phyloP scores from a whole-genome alignment of 495 filamentous ascomycete genomes.

The Hyaloscypha variabilis region DNA sequence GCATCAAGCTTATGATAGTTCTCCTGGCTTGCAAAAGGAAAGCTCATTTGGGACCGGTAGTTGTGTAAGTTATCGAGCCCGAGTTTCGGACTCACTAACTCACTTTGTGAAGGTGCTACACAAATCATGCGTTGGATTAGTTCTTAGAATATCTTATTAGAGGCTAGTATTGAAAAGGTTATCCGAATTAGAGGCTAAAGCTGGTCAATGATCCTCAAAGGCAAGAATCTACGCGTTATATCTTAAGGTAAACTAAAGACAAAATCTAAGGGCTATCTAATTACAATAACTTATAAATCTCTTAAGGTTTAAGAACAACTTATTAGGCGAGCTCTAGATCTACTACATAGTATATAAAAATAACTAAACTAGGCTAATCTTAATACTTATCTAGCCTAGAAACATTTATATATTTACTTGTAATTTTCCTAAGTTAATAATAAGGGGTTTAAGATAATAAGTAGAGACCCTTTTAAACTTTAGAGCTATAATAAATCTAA shows the following conservation, averaged over 20 bases:
- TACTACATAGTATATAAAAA: conserved; percentile 6
- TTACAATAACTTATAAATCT: no score
- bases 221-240: no score
- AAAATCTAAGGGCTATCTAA: no score
- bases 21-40: no score
- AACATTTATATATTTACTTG: conserved; percentile 18
- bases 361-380: conserved; percentile 16
- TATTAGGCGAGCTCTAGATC: conserved; percentile 5
- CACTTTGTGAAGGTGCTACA: no score
- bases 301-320: conserved; percentile 24
- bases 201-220: no score
- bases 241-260: no score
- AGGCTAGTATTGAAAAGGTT: conserved; percentile 56
- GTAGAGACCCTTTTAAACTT: conserved; percentile 23
- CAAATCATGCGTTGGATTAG: conserved; percentile 92
- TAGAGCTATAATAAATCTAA: no score
- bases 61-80: no score
- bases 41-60: no score
- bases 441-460: conserved; percentile 19
- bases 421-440: conserved; percentile 21
- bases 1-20: no score
- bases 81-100: no score
- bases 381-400: conserved; percentile 6
- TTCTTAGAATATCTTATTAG: conserved; percentile 63
- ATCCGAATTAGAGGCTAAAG: conserved; percentile 31